Evolutionary conservation across 495 filamentous ascomycete species (phyloP), one percentile per base, ranked within the genome.

Genomic region (Pseudoneurospora amorphoporcata): DNA sequence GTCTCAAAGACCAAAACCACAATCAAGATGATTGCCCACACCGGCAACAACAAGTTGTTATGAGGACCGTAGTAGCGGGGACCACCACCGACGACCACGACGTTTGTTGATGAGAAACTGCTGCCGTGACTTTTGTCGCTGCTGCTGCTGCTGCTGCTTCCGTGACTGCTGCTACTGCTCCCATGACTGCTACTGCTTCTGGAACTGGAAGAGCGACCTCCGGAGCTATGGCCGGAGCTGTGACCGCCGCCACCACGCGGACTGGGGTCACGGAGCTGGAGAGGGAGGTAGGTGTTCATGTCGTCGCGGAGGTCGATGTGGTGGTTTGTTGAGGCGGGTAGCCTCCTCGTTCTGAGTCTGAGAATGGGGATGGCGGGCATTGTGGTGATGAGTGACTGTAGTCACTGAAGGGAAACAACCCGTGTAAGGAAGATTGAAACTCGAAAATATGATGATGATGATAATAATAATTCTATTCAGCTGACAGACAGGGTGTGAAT

Each of bases 11-110:
- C 43, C 43, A 47, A 19, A 3, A 73, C 12, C 17, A 68, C 19
- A 40, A 73, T 68, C 9, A 73, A 17, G 7, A 73, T 17, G 47
- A 73, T 68, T 9, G 69, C 72, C 72, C 72, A 73, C 38, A 70
- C 69, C 39, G 72, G 72, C 17, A 73, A 43, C 3, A 41, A 3
- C 16, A 58, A 32, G 39, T 14, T 43, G 7, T 39, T 37, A 2
- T 38, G 6, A 23, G 32, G 35, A 3, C 41, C 35, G 32, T 38
- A 40, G 71, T 17, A 68, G 29, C 61, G 23, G 10, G 61, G 29
- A 17, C 61, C 37, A 23, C 29, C 61, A 17, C 61, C 29, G 4
- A 32, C 29, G 5, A 42, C 42, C 4, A 70, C 69, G 19, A 68
- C n/a, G 8, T 37, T 35, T 38, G 39, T 68, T 68, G 53, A 68